Conservation (phyloP, 257 asterid species). For the Gentiana macrophylla region DNA sequence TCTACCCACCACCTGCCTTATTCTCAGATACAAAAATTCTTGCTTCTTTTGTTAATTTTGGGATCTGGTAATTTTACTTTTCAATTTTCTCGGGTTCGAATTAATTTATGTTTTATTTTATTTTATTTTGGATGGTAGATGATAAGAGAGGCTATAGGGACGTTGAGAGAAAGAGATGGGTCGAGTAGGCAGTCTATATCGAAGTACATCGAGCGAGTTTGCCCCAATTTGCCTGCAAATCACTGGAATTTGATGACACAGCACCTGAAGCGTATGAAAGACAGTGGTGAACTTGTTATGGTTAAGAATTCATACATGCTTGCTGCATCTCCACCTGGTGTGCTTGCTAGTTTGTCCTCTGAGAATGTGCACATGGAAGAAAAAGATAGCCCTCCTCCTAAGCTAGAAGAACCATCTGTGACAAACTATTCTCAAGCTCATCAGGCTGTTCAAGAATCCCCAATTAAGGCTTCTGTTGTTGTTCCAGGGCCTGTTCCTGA, state of each 20-base stretch:
- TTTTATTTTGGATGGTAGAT: conserved; percentile 24
- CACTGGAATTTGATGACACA: conserved; percentile 44
- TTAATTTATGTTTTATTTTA: neutral
- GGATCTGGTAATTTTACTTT: too few species aligned
- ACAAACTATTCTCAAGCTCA: too few species aligned
- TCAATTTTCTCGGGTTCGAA: neutral
- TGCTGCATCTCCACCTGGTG: conserved; percentile 23
- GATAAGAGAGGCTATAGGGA: conserved; percentile 56
- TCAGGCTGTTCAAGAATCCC: too few species aligned
- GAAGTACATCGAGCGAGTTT: conserved; percentile 47
- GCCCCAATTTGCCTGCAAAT: conserved; percentile 29
- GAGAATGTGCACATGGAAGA: too few species aligned
- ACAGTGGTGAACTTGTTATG: conserved; percentile 42
- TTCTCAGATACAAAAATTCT: conserved; percentile 32
- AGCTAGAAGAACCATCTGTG: too few species aligned
- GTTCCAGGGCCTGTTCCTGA: too few species aligned
- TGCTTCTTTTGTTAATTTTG: too few species aligned
- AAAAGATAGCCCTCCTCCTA: too few species aligned
- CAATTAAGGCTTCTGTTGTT: too few species aligned
- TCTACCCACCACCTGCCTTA: conserved; percentile 37
- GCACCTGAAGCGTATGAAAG: conserved; percentile 46
- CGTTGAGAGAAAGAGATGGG: conserved; percentile 53
- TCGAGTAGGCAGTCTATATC: conserved; percentile 64
- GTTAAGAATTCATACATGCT: conserved; percentile 65
- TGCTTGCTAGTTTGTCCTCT: conserved; percentile 7